These are phyloP conservation scores for Achaetomium macrosporum DNA, from an alignment of 2,329 filamentous ascomycete species.

Conservation along the genomic window DNA sequence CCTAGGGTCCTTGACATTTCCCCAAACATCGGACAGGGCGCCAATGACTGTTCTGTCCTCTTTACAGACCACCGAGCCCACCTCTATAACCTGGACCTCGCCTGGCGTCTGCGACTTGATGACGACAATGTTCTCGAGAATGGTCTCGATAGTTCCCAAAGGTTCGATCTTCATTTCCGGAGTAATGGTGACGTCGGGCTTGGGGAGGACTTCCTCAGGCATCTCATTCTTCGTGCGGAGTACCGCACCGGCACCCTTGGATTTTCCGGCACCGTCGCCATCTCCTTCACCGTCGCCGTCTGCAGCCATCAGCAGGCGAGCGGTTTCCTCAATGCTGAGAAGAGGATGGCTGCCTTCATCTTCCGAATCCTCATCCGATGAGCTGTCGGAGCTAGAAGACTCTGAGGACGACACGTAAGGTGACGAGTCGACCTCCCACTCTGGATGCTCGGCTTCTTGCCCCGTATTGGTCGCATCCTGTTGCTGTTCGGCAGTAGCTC, in stretches of 20 bases:
- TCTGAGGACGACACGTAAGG: slow-evolving; percentile 65
- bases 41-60: slow-evolving; percentile 72
- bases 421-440: slow-evolving; percentile 81
- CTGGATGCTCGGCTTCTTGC: slow-evolving; percentile 46
- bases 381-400: slow-evolving; percentile 53
- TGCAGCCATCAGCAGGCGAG: slow-evolving; percentile 76
- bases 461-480: slow-evolving; percentile 10
- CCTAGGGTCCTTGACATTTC: slow-evolving; percentile 75
- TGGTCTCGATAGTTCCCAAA: slow-evolving; percentile 67
- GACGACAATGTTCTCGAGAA: slow-evolving; percentile 73
- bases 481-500: slow-evolving; percentile 12
- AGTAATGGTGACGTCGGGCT: slow-evolving; percentile 73
- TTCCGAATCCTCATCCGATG: slow-evolving; percentile 46
- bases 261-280: slow-evolving; percentile 43
- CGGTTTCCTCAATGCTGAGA: slow-evolving; percentile 75
- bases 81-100: slow-evolving; percentile 78
- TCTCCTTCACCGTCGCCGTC: slow-evolving; percentile 78
- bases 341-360: slow-evolving; percentile 64
- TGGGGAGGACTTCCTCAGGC: slow-evolving; percentile 56
- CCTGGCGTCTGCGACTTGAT: slow-evolving; percentile 74
- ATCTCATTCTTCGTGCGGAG: slow-evolving; percentile 80
- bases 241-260: slow-evolving; percentile 36
- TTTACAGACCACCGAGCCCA: slow-evolving; percentile 75
- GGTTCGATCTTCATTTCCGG: slow-evolving; percentile 69
- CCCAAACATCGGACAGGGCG: slow-evolving; percentile 77